Evolutionary conservation across 495 filamentous ascomycete genomes (phyloP), one percentile per base, ranked within the genome.

Genomic region (Aspergillus leporis): DNA sequence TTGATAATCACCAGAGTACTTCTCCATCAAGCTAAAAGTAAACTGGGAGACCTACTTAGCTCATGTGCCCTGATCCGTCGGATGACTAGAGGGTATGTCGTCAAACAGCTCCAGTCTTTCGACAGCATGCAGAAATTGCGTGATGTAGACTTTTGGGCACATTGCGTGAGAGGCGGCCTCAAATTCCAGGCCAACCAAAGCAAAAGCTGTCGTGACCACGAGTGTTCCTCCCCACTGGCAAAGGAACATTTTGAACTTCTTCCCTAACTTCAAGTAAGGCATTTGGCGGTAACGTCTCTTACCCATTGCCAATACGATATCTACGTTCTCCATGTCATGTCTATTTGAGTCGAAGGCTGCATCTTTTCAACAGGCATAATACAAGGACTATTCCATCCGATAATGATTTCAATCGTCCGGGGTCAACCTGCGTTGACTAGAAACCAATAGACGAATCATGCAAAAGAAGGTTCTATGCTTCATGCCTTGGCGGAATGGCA

Each of bases 121-220:
- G 19, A 47, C 43, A 43, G 2, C n/a, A 47, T 47, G 43, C 19
- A 22, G 43, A 14, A 47, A 47, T 47, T 16, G 43, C 43, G 43
- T 47, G 43, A 47, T 47, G 5, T 23, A n/a, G 23, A 47, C 7
- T 14, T 47, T 23, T 22, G 43, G 14, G n/a, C 5, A 1, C 19
- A 23, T 47, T 31, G 49, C 49, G 49, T 51, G 49, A 31, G 49
- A 51, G 49, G 25, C 19, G 16, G 49, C 49, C 49, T 51, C 2
- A 16, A 12, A 32, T 30, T 34, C 49, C 30, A 51, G 28, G 49
- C 49, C 22, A 32, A 32, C 13, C 23, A 51, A 51, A 19, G 28
- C 22, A 34, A 51, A 16, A 22, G n/a, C 25, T n/a, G n/a, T 30
- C 25, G 48, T 49, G 46, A 30, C 21, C 25, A 21, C 31, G 10